Conservation (phyloP, 2,329 filamentous ascomycete genomes). For the Fusarium mexicanum region DNA sequence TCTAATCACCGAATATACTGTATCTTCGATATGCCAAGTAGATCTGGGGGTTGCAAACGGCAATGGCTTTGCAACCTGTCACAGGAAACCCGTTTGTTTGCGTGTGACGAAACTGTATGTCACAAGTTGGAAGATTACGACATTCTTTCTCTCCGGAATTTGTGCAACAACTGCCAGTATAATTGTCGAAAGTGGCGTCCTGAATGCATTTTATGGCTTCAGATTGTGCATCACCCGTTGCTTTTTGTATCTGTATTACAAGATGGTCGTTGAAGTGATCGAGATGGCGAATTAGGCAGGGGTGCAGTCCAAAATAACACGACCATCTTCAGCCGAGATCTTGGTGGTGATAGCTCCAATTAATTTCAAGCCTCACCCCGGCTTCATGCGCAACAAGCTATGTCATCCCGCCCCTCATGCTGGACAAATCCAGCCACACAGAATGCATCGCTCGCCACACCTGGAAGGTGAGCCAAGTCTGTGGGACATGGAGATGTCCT, state of each 20-base stretch:
- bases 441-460: slow-evolving; percentile 5
- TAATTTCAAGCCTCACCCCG: not conserved
- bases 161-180: not conserved
- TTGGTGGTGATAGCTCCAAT: not conserved
- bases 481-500: slow-evolving; percentile 4
- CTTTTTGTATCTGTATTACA: not conserved
- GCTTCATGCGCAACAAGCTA: not conserved
- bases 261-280: slow-evolving; percentile 1
- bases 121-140: not conserved
- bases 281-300: slow-evolving; percentile 3
- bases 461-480: not conserved
- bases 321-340: not conserved
- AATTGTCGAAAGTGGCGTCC: not conserved
- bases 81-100: not conserved
- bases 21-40: not conserved
- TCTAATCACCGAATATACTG: not conserved
- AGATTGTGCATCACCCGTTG: not conserved
- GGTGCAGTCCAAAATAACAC: not conserved
- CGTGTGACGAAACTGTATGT: not conserved
- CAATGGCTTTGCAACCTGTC: not conserved
- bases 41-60: not conserved
- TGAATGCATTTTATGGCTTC: not conserved
- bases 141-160: not conserved
- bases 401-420: slow-evolving; percentile 15
- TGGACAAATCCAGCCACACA: slow-evolving; percentile 16